These are phyloP conservation scores for Davidsoniella eucalypti DNA, from an alignment of 2,329 filamentous ascomycete species.

Conservation along the genomic window DNA sequence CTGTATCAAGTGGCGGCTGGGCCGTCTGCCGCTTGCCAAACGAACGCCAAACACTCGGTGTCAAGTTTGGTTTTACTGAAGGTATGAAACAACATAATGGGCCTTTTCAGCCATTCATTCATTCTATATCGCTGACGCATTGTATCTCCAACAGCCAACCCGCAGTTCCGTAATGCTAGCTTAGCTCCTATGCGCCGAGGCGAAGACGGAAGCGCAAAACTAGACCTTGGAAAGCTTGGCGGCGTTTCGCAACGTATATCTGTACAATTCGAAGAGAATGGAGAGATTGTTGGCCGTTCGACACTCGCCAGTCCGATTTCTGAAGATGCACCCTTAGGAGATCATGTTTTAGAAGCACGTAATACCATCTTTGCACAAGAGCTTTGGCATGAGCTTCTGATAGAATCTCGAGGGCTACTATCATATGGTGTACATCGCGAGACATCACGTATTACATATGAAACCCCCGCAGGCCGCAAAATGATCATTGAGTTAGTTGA, in stretches of 20 bases:
- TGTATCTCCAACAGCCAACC: constrained; percentile 25
- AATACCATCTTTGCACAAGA: constrained; percentile 74
- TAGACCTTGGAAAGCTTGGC: constrained; percentile 46
- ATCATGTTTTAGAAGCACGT: constrained; percentile 55
- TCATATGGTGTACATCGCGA: constrained; percentile 53
- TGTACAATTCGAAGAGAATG: constrained; percentile 43
- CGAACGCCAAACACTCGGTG: constrained; percentile 58
- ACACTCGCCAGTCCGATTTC: constrained; percentile 29
- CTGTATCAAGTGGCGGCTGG: constrained; percentile 74
- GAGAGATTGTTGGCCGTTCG: constrained; percentile 40
- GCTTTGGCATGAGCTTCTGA: constrained; percentile 73
- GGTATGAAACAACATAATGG: constrained; percentile 21
- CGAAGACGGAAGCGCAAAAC: constrained; percentile 54
- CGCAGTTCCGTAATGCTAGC: constrained; percentile 50
- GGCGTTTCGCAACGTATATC: constrained; percentile 43
- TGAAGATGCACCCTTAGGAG: constrained; percentile 41
- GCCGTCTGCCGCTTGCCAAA: constrained; percentile 61
- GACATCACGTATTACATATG: constrained; percentile 39
- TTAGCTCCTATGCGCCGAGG: constrained; percentile 63
- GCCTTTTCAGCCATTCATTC: constrained; percentile 16
- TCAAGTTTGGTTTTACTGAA: constrained; percentile 81
- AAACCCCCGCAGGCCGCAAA: constrained; percentile 33
- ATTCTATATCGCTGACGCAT: not conserved
- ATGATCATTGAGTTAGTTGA: constrained; percentile 52
- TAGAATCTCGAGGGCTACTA: constrained; percentile 60